Percentiles rank a stretch among this genome's conserved stretches.
phyloP scores from a whole-genome alignment of 305 asterid species.

The Lippia alba region DNA sequence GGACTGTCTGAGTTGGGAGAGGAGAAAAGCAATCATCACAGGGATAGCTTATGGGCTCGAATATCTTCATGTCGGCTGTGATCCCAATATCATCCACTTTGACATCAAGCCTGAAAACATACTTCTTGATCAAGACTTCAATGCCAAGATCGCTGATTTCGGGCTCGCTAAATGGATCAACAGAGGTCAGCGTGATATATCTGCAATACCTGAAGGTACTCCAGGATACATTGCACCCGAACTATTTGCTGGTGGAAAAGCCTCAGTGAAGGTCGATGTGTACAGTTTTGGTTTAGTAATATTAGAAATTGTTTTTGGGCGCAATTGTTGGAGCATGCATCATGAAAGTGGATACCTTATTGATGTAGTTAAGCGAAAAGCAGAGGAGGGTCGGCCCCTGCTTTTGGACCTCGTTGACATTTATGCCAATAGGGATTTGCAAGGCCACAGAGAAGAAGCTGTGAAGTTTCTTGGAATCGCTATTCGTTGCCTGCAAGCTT shows the following conservation, averaged over 20 bases:
- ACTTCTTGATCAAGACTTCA: background rate
- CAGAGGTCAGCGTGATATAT: background rate
- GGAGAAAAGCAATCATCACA: background rate
- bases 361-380: background rate
- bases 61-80: background rate
- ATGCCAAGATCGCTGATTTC: constrained; percentile 7
- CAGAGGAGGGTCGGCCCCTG: background rate
- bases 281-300: constrained; percentile 12
- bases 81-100: background rate
- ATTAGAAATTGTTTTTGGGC: background rate
- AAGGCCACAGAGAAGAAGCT: background rate
- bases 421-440: background rate
- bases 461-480: background rate
- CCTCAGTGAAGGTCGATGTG: constrained; percentile 8
- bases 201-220: background rate
- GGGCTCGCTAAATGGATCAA: constrained; percentile 3
- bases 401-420: background rate
- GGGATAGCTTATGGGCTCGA: background rate
- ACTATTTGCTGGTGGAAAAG: background rate
- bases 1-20: background rate
- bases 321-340: background rate
- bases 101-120: constrained; percentile 1
- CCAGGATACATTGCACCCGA: constrained; percentile 5
- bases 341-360: background rate
- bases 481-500: background rate